A percentile compares a stretch with the other conserved stretches of the same genome.
Conservation (phyloP, 768 basidiomycete genomes). For the Amylocystis lapponica region DNA sequence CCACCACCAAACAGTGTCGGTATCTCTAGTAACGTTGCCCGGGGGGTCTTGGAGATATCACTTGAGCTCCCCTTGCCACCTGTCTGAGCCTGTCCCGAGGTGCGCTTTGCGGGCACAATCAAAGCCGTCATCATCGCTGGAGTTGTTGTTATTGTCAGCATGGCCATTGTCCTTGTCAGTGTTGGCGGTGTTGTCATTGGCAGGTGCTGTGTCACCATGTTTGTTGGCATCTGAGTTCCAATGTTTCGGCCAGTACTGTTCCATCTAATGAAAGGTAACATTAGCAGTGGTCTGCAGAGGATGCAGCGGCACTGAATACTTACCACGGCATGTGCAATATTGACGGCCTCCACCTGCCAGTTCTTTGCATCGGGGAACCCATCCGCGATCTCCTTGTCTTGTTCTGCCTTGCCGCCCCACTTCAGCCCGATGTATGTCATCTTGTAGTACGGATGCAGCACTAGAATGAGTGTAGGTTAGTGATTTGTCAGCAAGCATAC, state of each 20-base stretch:
- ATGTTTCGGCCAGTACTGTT: too few relatives aligned
- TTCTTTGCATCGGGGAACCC: not conserved
- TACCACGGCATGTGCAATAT: not conserved
- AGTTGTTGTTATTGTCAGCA: too few relatives aligned
- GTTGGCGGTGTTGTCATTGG: too few relatives aligned
- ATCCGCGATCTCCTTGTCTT: not conserved
- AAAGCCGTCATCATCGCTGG: too few relatives aligned
- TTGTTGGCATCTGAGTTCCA: too few relatives aligned
- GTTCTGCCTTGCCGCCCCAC: slow-evolving; percentile 1
- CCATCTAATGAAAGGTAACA: not conserved
- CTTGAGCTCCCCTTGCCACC: slow-evolving; percentile 5
- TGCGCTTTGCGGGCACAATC: too few relatives aligned
- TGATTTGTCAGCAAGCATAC: not conserved
- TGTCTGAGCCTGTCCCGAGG: too few relatives aligned
- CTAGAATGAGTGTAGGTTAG: slow-evolving; percentile 8
- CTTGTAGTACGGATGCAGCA: slow-evolving; percentile 26
- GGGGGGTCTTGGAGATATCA: slow-evolving; percentile 12
- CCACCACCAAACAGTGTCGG: slow-evolving; percentile 14
- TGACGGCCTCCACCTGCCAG: not conserved
- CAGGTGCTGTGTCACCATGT: too few relatives aligned
- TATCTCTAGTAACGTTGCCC: slow-evolving; percentile 9
- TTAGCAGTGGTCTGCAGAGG: slow-evolving; percentile 1
- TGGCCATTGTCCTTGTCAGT: too few relatives aligned
- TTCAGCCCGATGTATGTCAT: not conserved
- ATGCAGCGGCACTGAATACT: too few relatives aligned